phyloP scores from a whole-genome alignment of 352 stramenopile species.

The Phytophthora melonis region DNA sequence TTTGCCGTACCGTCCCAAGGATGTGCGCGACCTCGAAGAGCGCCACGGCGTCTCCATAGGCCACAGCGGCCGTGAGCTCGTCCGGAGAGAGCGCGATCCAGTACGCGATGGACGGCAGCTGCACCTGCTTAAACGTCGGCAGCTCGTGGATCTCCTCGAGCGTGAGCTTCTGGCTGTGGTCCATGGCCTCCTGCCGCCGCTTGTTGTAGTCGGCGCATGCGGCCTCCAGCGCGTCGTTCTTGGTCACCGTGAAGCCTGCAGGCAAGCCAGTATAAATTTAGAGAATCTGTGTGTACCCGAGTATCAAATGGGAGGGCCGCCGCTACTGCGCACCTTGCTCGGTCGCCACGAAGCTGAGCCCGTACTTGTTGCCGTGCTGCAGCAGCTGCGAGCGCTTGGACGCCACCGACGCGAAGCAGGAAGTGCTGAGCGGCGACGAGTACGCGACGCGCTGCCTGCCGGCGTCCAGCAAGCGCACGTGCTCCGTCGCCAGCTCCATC shows the following conservation, averaged over 20 bases:
- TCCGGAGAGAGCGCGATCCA: conserved; percentile 63
- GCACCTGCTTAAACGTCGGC: conserved; percentile 45
- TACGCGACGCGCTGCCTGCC: conserved; percentile 61
- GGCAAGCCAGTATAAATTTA: conserved; percentile 1
- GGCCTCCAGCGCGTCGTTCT: conserved; percentile 43
- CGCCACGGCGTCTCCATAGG: conserved; percentile 53
- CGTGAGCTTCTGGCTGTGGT: conserved; percentile 63
- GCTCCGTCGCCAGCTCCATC: conserved; percentile 71
- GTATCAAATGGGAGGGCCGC: neutral
- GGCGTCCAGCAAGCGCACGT: conserved; percentile 81
- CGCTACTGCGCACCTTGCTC: conserved; percentile 33
- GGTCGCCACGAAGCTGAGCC: conserved; percentile 60
- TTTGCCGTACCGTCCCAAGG: conserved; percentile 49
- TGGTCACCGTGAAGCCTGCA: conserved; percentile 56
- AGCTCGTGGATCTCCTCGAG: conserved; percentile 55
- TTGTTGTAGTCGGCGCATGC: conserved; percentile 54
- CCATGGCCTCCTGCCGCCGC: conserved; percentile 57
- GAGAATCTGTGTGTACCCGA: neutral
- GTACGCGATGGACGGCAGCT: conserved; percentile 52
- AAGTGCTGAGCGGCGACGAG: conserved; percentile 37
- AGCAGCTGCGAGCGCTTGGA: conserved; percentile 61
- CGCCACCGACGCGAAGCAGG: conserved; percentile 39
- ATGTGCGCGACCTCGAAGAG: conserved; percentile 72
- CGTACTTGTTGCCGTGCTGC: conserved; percentile 70
- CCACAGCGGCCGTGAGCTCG: conserved; percentile 61